Conservation (phyloP, 2,329 filamentous ascomycete genomes). For the Leptographium flavum region DNA sequence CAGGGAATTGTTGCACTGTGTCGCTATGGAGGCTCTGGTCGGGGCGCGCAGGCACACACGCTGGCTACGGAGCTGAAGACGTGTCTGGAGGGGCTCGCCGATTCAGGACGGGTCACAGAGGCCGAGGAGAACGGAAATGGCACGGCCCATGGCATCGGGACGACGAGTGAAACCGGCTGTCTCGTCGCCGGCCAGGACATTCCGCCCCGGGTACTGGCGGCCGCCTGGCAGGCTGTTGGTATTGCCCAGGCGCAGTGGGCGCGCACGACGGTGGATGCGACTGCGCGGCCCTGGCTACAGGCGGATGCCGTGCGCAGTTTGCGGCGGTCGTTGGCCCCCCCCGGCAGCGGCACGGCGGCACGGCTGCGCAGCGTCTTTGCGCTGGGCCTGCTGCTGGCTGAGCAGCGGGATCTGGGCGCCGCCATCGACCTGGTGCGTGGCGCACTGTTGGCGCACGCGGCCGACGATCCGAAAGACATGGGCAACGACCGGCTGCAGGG, state of each 20-base stretch:
- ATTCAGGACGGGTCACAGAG: slow-evolving; percentile 20
- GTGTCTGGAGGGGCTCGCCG: slow-evolving; percentile 49
- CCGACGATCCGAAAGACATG: slow-evolving; percentile 26
- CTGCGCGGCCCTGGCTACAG: slow-evolving; percentile 58
- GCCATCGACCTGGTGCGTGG: slow-evolving; percentile 74
- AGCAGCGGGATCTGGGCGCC: slow-evolving; percentile 64
- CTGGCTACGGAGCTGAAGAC: slow-evolving; percentile 59
- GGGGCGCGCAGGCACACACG: slow-evolving; percentile 68
- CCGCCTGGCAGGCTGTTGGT: slow-evolving; percentile 74
- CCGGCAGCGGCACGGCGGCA: slow-evolving; percentile 48
- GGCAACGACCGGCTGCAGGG: slow-evolving; percentile 30
- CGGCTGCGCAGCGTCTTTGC: slow-evolving; percentile 70
- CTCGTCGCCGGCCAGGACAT: slow-evolving; percentile 25
- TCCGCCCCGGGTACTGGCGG: slow-evolving; percentile 46
- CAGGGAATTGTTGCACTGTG: slow-evolving; percentile 71
- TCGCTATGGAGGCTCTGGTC: slow-evolving; percentile 60
- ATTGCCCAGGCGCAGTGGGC: slow-evolving; percentile 81
- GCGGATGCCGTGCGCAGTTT: slow-evolving; percentile 63
- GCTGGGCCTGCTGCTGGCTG: slow-evolving; percentile 71
- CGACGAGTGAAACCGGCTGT: too few relatives aligned
- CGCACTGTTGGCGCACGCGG: slow-evolving; percentile 51
- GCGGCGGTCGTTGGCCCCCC: slow-evolving; percentile 54
- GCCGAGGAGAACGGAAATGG: too few relatives aligned
- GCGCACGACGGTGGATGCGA: slow-evolving; percentile 61
- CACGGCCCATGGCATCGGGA: too few relatives aligned